Conservation (phyloP, 495 filamentous ascomycete genomes). For the Evansstolkia leycettana region DNA sequence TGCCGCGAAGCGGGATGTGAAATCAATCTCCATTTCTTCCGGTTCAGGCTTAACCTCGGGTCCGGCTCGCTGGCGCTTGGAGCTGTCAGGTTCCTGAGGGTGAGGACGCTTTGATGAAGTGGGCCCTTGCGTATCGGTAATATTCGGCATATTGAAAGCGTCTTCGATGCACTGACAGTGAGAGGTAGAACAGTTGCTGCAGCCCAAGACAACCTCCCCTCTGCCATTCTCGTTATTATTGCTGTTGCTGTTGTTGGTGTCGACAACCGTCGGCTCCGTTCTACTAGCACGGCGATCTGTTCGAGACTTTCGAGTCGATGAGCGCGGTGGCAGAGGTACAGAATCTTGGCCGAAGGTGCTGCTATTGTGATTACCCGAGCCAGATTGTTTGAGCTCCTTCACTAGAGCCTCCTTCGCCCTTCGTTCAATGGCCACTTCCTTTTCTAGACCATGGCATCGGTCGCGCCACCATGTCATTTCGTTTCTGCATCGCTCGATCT, state of each 20-base stretch:
- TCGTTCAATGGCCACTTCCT: constrained; percentile 31
- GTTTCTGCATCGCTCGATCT: constrained; percentile 36
- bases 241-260: constrained; percentile 4
- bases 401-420: constrained; percentile 29
- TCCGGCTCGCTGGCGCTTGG: constrained; percentile 20
- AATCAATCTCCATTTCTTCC: constrained; percentile 63
- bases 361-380: constrained; percentile 13
- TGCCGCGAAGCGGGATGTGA: constrained; percentile 52
- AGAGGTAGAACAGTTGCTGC: constrained; percentile 48
- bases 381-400: constrained; percentile 26
- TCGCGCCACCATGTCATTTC: constrained; percentile 37
- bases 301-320: constrained; percentile 7
- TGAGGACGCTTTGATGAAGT: constrained; percentile 20
- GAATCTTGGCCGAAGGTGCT: constrained; percentile 15
- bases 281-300: neutral
- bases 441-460: constrained; percentile 36
- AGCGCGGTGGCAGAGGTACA: constrained; percentile 20
- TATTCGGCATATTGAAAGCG: constrained; percentile 32
- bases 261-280: neutral
- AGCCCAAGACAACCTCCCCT: constrained; percentile 40
- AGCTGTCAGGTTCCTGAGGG: constrained; percentile 15
- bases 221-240: constrained; percentile 14
- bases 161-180: constrained; percentile 65
- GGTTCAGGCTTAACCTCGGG: constrained; percentile 38
- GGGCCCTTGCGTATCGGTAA: constrained; percentile 15